These are phyloP conservation scores for Lithohypha guttulata DNA, from an alignment of 2,329 filamentous ascomycete genomes.

Conservation along the genomic window DNA sequence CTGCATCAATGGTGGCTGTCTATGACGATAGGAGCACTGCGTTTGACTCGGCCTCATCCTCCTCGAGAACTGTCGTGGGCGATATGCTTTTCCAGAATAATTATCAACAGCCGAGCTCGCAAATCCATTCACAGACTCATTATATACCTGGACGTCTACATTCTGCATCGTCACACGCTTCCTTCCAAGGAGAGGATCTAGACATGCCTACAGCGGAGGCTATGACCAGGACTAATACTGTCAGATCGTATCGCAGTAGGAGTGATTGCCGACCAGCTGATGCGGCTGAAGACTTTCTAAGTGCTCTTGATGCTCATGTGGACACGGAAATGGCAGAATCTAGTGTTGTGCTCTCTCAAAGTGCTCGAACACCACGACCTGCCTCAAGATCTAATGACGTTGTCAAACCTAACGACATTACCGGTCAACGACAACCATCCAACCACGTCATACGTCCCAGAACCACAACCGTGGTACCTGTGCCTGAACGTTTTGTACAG, in stretches of 20 bases:
- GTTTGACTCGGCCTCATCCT: not conserved
- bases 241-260: slow-evolving; percentile 1
- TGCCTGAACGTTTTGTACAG: not conserved
- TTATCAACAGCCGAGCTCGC: not conserved
- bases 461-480: not conserved
- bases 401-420: not conserved
- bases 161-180: not conserved
- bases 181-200: not conserved
- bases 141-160: not conserved
- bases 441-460: not conserved
- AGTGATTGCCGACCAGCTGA: not conserved
- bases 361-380: slow-evolving; percentile 1
- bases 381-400: slow-evolving; percentile 2
- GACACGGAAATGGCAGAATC: slow-evolving; percentile 7
- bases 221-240: slow-evolving; percentile 6
- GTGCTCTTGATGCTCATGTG: slow-evolving; percentile 3
- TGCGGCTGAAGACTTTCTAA: slow-evolving; percentile 6
- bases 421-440: not conserved
- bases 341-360: not conserved
- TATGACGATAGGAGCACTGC: not conserved
- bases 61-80: slow-evolving; percentile 1
- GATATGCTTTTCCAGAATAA: not conserved
- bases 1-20: slow-evolving; percentile 1
- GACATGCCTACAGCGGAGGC: not conserved
- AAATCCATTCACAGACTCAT: not conserved